Evolutionary conservation across 2,329 filamentous ascomycete genomes (phyloP), one percentile per base, ranked within the genome.

Genomic region (Colletotrichum lindemuthianum): DNA sequence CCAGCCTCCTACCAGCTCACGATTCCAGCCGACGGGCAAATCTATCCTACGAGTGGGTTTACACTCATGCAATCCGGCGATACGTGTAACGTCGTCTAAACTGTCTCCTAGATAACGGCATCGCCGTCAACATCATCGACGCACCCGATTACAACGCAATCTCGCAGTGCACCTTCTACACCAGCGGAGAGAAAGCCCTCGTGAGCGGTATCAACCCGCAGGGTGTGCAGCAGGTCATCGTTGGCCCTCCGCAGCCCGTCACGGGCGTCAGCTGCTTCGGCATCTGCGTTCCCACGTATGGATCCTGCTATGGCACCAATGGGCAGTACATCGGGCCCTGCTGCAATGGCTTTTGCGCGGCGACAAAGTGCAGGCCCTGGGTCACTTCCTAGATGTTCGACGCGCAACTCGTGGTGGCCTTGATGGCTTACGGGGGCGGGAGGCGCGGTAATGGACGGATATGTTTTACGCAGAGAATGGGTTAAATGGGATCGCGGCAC

Each of bases 191-290:
- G 7, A 72, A 75, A 67, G 70, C 77, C 0, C 72, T 80, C 5
- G 72, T 71, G 24, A 70, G 71, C 57, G 71, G 70, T 56, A 72
- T 76, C 66, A 71, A 70, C 36, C 41, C 68, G 1, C 59, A 67
- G 2, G 78, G 78, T 9, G 66, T 74, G 13, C 74, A 78, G 67
- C 77, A 80, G 60, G 73, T 85, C 24, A 70, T 77, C 8, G 74
- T 85, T 32, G 78, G 79, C 0, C 81, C 82, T 24, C 80, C 82
- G 4, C 75, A 79, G 70, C 76, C 78, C 4, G 75, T 85, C 55
- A 71, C 71, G 6, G 73, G 73, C 12, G 80, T 84, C 24, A 78
- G 73, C 67, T 83, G 81, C 71, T 67, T 73, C 55, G 79, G 80
- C 57, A 67, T 72, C 3, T 84, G 80, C 68, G 72, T 83, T n/a